phyloP scores from a whole-genome alignment of 1,284 basidiomycete genomes.

The Cryptococcus amylolentus region DNA sequence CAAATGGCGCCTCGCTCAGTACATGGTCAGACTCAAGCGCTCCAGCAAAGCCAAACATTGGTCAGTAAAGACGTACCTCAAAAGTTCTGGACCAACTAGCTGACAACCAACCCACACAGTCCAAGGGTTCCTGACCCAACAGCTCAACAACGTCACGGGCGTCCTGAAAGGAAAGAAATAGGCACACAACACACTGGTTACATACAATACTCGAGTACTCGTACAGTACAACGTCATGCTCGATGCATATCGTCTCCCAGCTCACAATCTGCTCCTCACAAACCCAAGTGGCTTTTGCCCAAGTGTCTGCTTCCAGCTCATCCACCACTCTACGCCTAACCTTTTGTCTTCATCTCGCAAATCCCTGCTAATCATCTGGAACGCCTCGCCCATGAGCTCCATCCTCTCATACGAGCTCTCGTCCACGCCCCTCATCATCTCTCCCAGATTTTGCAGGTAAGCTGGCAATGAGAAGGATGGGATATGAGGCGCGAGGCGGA shows the following conservation, averaged over 20 bases:
- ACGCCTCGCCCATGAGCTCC: conserved; percentile 23
- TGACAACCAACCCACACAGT: not conserved
- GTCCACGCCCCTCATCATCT: conserved; percentile 12
- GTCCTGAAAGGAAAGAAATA: not conserved
- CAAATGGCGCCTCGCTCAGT: no score
- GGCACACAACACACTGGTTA: not conserved
- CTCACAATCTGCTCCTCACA: conserved; percentile 8
- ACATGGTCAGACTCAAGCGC: no score
- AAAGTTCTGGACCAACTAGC: no score
- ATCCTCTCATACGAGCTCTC: conserved; percentile 19
- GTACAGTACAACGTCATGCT: not conserved
- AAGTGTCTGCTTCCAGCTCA: conserved; percentile 18
- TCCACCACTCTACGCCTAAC: conserved; percentile 39
- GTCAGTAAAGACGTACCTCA: no score
- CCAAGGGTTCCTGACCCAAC: not conserved
- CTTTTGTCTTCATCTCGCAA: conserved; percentile 30
- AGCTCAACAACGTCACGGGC: not conserved
- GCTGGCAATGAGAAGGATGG: conserved; percentile 7
- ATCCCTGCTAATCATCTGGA: conserved; percentile 31
- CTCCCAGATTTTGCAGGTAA: conserved; percentile 28
- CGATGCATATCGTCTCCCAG: not conserved
- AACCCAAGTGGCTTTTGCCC: conserved; percentile 3
- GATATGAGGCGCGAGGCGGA: conserved; percentile 20
- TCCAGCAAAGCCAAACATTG: no score
- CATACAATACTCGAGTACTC: not conserved